Evolutionary conservation across 129 eudicot genomes (phyloP), one percentile per base, ranked within the genome.

Genomic region (Pittosporum tobira): DNA sequence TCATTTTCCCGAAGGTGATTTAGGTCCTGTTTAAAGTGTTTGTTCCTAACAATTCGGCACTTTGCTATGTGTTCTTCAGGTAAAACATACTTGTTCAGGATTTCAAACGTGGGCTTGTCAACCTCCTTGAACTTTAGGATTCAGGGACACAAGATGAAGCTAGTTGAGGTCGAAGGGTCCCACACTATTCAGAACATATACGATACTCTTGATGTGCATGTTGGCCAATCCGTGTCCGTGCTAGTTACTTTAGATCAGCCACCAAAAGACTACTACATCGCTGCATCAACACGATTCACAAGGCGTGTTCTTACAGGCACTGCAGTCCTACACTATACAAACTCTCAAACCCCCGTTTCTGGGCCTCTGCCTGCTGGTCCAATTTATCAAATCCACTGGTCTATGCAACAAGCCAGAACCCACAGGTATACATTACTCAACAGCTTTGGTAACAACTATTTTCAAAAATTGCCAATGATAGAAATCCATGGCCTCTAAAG

Each of bases 101-200:
- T 93, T 25, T 87, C 99, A 20, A 93, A 93, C 30, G 72, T 87
- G 57, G 99, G 99, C 11, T 72, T 87, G 68, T 75, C 85, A 14
- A 87, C 94, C 10, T 77, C 99, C 19, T 69, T 93, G 64, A 93
- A 93, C 77, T 77, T 93, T 69, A 75, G 95, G 74, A 93, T 93
- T 51, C 94, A 93, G 63, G 94, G 88, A 45, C 99, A 93, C 70
- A 77, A 74, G 48, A 24, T 93, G 91, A 87, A 81, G 73, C 73
- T 93, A 42, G 99, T 87, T 21, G 99, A 93, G 71, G 94, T 93
- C 54, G 99, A 93, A 79, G 99, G 99, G 38, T 84, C 99, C 22
- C 79, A 93, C 58, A 88, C 85, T 44, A 42, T 79, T 36, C 99
- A 93, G 69, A 84, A 74, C 58, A 55, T 71, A 18, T 93, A 93